These are phyloP conservation scores for Chlorella sp. DNA, from an alignment of 139 green algal species.

Conservation along the genomic window DNA sequence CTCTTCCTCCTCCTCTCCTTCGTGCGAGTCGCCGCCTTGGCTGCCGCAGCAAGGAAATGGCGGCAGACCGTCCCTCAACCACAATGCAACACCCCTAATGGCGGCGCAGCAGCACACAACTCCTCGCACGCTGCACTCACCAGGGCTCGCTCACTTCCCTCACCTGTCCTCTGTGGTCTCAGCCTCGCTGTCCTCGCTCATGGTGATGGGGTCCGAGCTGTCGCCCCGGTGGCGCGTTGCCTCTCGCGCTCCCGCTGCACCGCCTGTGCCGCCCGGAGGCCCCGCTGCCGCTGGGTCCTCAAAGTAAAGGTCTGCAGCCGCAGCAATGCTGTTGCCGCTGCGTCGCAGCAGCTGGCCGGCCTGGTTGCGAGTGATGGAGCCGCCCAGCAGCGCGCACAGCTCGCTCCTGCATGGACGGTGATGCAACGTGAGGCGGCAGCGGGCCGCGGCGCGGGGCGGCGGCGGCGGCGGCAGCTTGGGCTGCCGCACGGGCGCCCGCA, in stretches of 20 bases:
- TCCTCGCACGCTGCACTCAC: too few relatives aligned
- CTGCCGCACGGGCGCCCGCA: background rate
- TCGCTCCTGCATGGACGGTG: background rate
- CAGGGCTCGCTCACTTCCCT: too few relatives aligned
- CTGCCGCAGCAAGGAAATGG: background rate
- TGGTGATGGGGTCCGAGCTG: constrained; percentile 14
- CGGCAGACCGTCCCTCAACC: background rate
- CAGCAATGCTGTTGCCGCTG: constrained; percentile 1
- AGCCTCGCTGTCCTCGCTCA: background rate
- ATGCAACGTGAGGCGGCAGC: background rate
- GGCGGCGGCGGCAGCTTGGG: background rate
- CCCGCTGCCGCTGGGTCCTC: background rate
- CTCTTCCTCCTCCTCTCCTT: background rate
- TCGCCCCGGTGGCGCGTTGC: background rate
- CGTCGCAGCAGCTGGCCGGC: constrained; percentile 20
- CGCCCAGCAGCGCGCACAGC: constrained; percentile 14
- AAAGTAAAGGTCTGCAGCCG: constrained; percentile 40
- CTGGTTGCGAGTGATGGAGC: background rate
- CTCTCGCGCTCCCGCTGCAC: background rate
- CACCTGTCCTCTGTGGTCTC: background rate
- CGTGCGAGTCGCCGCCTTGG: background rate
- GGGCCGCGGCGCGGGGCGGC: background rate
- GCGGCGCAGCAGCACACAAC: background rate
- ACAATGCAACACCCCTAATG: background rate
- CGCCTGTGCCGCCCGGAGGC: background rate